Conservation (phyloP, 163 green algal species). For the Trebouxiophyceae sp. region DNA sequence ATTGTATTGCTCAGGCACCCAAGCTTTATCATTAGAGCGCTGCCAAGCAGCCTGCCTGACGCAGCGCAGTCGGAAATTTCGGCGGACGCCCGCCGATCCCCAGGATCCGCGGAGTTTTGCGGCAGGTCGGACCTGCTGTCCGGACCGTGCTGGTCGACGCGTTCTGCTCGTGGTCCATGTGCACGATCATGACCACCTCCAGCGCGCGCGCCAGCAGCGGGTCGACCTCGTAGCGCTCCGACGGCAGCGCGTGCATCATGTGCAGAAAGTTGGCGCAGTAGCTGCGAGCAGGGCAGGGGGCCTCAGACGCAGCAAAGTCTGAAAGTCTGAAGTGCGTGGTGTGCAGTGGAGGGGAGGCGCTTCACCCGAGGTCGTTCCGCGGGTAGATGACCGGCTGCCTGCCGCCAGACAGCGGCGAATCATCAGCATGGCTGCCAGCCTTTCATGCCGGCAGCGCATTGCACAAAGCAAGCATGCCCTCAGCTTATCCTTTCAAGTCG, state of each 20-base stretch:
- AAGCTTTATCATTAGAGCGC: not conserved
- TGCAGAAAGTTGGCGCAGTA: conserved; percentile 69
- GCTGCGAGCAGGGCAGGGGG: too few species aligned
- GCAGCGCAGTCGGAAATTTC: not conserved
- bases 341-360: not conserved
- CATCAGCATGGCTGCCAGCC: too few species aligned
- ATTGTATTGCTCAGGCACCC: not conserved
- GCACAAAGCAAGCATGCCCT: too few species aligned
- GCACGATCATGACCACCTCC: conserved; percentile 32
- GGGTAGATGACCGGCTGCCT: not conserved
- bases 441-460: too few species aligned
- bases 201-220: conserved; percentile 41
- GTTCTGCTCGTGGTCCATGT: conserved; percentile 73
- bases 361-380: not conserved
- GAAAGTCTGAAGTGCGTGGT: not conserved
- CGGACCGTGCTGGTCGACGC: conserved; percentile 56
- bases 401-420: too few species aligned
- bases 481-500: too few species aligned
- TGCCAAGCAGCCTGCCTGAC: not conserved
- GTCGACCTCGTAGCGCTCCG: conserved; percentile 46
- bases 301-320: not conserved
- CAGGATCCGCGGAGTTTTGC: not conserved
- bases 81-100: not conserved
- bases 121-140: conserved; percentile 22
- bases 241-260: conserved; percentile 61